Conservation (phyloP, 2,329 filamentous ascomycete species). For the Colletotrichum chlorophyti region DNA sequence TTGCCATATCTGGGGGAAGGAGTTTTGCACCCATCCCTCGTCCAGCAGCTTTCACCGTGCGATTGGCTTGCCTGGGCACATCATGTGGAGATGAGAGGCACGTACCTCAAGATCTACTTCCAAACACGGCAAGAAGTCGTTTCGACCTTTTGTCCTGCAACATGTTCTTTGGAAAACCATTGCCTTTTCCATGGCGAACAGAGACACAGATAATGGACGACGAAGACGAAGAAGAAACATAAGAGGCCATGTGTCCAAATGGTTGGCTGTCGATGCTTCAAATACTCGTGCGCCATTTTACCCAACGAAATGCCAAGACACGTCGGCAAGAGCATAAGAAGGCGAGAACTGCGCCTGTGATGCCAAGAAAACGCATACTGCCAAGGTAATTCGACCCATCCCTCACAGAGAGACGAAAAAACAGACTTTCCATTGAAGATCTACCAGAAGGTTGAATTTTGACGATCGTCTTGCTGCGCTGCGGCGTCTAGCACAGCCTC, state of each 20-base stretch:
- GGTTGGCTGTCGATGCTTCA: conserved; percentile 1
- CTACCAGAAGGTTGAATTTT: background rate
- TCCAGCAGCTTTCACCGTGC: background rate
- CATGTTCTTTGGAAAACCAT: background rate
- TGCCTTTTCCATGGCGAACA: background rate
- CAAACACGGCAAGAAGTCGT: background rate
- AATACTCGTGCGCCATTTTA: conserved; percentile 7
- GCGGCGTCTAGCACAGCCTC: background rate
- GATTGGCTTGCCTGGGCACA: background rate
- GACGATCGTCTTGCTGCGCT: background rate
- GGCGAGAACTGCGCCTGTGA: background rate
- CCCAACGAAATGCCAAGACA: background rate
- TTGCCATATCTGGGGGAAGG: background rate
- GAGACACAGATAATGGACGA: no score
- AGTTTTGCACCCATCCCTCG: background rate
- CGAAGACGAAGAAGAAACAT: background rate
- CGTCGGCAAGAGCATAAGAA: conserved; percentile 16
- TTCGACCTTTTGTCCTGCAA: background rate
- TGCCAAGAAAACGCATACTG: conserved; percentile 5
- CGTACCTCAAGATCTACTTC: background rate
- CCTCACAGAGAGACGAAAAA: background rate
- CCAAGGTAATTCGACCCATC: conserved; percentile 8
- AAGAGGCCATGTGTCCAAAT: conserved; percentile 2
- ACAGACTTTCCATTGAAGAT: background rate
- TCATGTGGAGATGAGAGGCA: background rate